A percentile compares a stretch with the other conserved stretches of the same genome.
These are phyloP conservation scores for Teunomyces pallodes DNA, from an alignment of 805 yeast species.

Conservation along the genomic window DNA sequence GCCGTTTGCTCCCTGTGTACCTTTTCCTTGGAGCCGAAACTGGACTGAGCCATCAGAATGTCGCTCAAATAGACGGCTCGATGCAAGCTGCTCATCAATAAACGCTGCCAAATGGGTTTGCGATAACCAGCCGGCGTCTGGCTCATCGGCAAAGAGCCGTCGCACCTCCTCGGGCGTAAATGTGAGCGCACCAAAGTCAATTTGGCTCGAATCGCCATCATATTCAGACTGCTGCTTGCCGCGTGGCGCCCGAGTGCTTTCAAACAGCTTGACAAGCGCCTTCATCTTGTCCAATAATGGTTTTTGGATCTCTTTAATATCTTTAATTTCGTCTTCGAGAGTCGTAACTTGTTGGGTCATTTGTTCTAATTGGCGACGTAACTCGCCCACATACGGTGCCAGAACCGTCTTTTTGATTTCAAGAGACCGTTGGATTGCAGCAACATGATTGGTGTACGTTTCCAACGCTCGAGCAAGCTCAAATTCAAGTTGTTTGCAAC, in stretches of 20 bases:
- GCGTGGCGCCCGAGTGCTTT: slow-evolving; percentile 1
- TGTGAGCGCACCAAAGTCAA: slow-evolving; percentile 12
- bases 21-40: slow-evolving; percentile 20
- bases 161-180: slow-evolving; percentile 21
- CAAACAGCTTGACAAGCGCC: slow-evolving; percentile 20
- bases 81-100: slow-evolving; percentile 20
- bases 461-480: slow-evolving; percentile 29
- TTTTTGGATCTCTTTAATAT: slow-evolving; percentile 27
- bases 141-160: slow-evolving; percentile 17
- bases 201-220: slow-evolving; percentile 1
- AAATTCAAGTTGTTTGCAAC: slow-evolving; percentile 20
- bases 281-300: slow-evolving; percentile 37
- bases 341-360: slow-evolving; percentile 14
- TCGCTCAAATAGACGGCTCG: slow-evolving; percentile 17
- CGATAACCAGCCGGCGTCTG: neutral
- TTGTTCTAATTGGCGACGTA: slow-evolving; percentile 19
- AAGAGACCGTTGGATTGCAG: slow-evolving; percentile 17
- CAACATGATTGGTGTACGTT: slow-evolving; percentile 24
- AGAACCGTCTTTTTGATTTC: slow-evolving; percentile 12
- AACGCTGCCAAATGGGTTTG: slow-evolving; percentile 1
- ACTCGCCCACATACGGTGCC: slow-evolving; percentile 16
- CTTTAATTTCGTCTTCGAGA: slow-evolving; percentile 19
- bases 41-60: slow-evolving; percentile 16
- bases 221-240: neutral
- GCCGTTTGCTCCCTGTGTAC: too few relatives aligned